A percentile compares a stretch with the other conserved stretches of the same genome.
phyloP scores from a whole-genome alignment of 192 early-diverging fungal genomes.

The Umbelopsis sp. region DNA sequence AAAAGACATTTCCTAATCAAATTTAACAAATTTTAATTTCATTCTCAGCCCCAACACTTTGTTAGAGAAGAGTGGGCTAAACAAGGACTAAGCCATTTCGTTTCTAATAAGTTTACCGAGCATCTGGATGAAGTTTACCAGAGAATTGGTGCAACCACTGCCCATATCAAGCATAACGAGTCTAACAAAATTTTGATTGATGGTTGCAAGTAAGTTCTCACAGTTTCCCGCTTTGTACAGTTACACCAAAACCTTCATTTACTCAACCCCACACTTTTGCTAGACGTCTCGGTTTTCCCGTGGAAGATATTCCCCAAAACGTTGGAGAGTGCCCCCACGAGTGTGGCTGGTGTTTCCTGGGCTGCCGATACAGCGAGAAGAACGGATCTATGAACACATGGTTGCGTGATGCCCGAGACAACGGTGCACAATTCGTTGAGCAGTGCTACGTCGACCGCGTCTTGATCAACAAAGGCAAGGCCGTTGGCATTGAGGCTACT shows the following conservation, averaged over 20 bases:
- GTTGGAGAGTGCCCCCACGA: conserved; percentile 51
- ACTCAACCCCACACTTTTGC: neutral
- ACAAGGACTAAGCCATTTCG: conserved; percentile 63
- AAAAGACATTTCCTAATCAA: conserved; percentile 11
- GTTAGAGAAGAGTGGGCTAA: conserved; percentile 77
- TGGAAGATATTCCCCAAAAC: conserved; percentile 69
- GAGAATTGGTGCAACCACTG: conserved; percentile 58
- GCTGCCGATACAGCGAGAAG: conserved; percentile 74
- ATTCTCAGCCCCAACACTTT: conserved; percentile 54
- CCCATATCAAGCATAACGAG: conserved; percentile 61
- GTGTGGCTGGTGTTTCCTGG: conserved; percentile 69
- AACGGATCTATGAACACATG: conserved; percentile 68
- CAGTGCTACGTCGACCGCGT: conserved; percentile 59
- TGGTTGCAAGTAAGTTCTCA: conserved; percentile 57
- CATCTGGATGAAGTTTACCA: conserved; percentile 58
- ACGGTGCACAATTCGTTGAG: conserved; percentile 65
- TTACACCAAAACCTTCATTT: neutral
- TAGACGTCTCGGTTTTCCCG: conserved; percentile 58
- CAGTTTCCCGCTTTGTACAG: neutral
- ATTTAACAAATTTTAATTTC: conserved; percentile 20
- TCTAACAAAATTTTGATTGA: conserved; percentile 67
- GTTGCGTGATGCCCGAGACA: conserved; percentile 66
- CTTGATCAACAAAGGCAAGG: conserved; percentile 55
- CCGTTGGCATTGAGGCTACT: conserved; percentile 53
- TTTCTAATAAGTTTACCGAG: conserved; percentile 47